phyloP scores from a whole-genome alignment of 768 basidiomycete genomes.

The Coprinellus micaceus region DNA sequence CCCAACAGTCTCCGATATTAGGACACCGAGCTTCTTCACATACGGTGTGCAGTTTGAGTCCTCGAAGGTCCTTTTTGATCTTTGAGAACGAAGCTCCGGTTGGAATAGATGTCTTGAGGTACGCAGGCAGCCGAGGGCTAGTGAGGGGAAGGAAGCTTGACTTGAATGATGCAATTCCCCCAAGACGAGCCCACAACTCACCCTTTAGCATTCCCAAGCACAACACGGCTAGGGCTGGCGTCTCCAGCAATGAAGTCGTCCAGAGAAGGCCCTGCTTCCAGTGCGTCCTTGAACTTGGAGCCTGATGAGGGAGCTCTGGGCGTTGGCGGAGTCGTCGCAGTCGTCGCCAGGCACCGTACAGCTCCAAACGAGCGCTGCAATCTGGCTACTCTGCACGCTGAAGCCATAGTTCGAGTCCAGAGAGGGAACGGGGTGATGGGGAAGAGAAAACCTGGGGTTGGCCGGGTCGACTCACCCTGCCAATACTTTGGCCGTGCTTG shows the following conservation, averaged over 20 bases:
- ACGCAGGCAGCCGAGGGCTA: conserved; percentile 83
- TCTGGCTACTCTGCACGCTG: conserved; percentile 5
- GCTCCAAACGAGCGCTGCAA: conserved; percentile 4
- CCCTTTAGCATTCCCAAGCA: conserved; percentile 71
- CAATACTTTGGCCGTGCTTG: background rate
- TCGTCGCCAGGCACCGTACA: conserved; percentile 26
- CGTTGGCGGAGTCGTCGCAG: conserved; percentile 12
- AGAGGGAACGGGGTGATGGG: background rate
- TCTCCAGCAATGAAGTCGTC: conserved; percentile 79
- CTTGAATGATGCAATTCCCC: background rate
- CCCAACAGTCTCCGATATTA: conserved; percentile 99
- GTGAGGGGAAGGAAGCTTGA: background rate
- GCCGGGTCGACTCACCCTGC: background rate
- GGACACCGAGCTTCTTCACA: conserved; percentile 99
- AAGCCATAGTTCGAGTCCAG: background rate
- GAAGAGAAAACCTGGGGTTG: background rate
- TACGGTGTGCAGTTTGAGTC: conserved; percentile 89
- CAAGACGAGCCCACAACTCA: conserved; percentile 29
- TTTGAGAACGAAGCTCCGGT: conserved; percentile 83
- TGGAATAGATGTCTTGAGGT: conserved; percentile 89
- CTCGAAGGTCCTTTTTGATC: conserved; percentile 94
- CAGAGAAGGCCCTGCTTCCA: conserved; percentile 67
- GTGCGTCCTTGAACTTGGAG: conserved; percentile 44
- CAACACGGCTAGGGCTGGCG: conserved; percentile 49
- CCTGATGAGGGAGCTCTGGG: conserved; percentile 26